phyloP scores from a whole-genome alignment of 495 filamentous ascomycete species.

The Penicillium riverlandense region DNA sequence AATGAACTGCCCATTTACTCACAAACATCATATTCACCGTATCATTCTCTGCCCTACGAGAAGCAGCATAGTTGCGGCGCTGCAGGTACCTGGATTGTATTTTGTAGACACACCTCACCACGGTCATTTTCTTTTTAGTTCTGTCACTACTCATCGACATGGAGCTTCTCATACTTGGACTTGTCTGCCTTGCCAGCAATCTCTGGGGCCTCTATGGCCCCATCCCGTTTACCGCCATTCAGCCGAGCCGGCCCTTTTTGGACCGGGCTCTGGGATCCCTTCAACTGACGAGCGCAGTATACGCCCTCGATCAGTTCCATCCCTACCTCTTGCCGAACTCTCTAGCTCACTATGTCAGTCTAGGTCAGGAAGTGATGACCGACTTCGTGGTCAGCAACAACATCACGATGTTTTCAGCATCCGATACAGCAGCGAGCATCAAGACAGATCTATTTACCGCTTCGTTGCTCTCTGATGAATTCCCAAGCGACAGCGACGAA shows the following conservation, averaged over 20 bases:
- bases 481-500: not conserved
- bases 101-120: no score
- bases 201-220: constrained; percentile 9
- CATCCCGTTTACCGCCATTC: constrained; percentile 9
- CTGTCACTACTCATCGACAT: not conserved
- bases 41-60: no score
- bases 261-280: constrained; percentile 9
- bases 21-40: no score
- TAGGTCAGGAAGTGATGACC: not conserved
- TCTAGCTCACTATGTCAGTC: not conserved
- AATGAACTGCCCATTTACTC: no score
- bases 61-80: no score
- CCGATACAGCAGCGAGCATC: no score
- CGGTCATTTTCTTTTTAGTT: not conserved
- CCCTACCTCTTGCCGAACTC: not conserved
- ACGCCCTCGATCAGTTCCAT: constrained; percentile 3
- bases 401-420: not conserved
- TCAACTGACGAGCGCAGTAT: constrained; percentile 7
- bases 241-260: constrained; percentile 1
- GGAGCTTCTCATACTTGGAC: constrained; percentile 2
- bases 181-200: constrained; percentile 6
- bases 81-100: no score
- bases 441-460: no score
- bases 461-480: no score
- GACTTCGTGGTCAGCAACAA: not conserved